Evolutionary conservation across 371 early-diverging fungal genomes (phyloP).

Genomic region (Mortierella sp.): DNA sequence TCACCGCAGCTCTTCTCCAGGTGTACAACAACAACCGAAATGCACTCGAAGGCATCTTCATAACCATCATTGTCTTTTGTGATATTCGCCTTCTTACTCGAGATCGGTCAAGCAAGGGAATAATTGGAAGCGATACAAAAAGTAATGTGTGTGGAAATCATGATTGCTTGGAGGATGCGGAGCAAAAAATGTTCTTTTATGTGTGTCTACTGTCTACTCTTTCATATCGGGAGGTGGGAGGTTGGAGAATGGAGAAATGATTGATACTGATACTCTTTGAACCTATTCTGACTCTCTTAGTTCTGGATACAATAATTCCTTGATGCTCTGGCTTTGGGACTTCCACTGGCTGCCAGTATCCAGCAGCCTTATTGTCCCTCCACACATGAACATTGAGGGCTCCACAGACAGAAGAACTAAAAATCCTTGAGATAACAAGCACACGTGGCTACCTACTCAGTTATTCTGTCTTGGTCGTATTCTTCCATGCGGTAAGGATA

Average conservation of each 20-base stretch:
- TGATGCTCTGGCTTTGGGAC: constrained; percentile 9
- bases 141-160: not conserved
- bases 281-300: no score
- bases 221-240: no score
- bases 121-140: constrained; percentile 7
- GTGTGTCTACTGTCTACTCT: no score
- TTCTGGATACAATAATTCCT: constrained; percentile 12
- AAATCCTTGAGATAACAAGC: not conserved
- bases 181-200: not conserved
- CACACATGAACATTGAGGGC: no score
- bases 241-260: no score
- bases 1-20: constrained; percentile 16
- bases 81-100: constrained; percentile 14
- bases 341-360: constrained; percentile 12
- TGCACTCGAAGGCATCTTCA: not conserved
- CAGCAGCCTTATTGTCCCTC: constrained; percentile 7
- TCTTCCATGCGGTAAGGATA: constrained; percentile 18
- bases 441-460: constrained; percentile 5
- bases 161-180: not conserved
- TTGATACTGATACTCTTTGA: no score
- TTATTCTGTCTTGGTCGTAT: constrained; percentile 15
- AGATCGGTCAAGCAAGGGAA: constrained; percentile 21
- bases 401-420: no score
- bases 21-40: constrained; percentile 1
- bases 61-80: constrained; percentile 17